Base-by-base conservation (phyloP, 345 rosid genomes). In the Abelmoschus esculentus region DNA sequence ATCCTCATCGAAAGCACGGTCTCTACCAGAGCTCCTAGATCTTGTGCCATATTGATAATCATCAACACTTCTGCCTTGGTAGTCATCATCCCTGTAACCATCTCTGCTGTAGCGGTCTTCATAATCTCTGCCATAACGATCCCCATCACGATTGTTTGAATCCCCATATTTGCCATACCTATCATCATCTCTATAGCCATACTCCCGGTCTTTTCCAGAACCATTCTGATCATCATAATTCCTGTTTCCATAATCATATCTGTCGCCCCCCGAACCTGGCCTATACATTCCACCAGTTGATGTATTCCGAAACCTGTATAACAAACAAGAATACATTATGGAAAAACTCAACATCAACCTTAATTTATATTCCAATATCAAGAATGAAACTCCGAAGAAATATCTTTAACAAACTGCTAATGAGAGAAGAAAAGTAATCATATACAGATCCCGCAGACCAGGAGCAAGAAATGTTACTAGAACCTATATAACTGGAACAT, bases 131-230 rank as follows among this genome's bases (percentile, higher is more conserved):
- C 86, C 81, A 72, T 85, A 78, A 34, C 83, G 89, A 78, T 87
- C 91, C 58, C 86, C 90, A 78, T 90, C 96, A 66, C 87, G 89
- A 72, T 84, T 72, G 70, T 89, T 50, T 3, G 86, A 87, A 78
- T 91, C 96, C 38, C 91, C 90, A 71, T 91, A 83, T 76, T 86
- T 85, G 67, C 90, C 82, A 78, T 85, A 76, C 78, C 83, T 84
- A 62, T 90, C 98, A 80, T 92, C 99, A 84, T 90, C 93, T 79
- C 86, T 87, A 72, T 84, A 87, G 72, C 85, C 87, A 79, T 88
- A 84, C 61, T 88, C 99, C 75, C 84, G 80, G 29, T 88, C 97
- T 85, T 87, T 56, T 56, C 60, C 60, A 56, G 22, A 9, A 22
- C 60, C 60, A 56, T 56, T 56, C 31, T 19, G 60, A 57, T 26